phyloP scores from a whole-genome alignment of 495 filamentous ascomycete genomes.

The Neurospora sp. region DNA sequence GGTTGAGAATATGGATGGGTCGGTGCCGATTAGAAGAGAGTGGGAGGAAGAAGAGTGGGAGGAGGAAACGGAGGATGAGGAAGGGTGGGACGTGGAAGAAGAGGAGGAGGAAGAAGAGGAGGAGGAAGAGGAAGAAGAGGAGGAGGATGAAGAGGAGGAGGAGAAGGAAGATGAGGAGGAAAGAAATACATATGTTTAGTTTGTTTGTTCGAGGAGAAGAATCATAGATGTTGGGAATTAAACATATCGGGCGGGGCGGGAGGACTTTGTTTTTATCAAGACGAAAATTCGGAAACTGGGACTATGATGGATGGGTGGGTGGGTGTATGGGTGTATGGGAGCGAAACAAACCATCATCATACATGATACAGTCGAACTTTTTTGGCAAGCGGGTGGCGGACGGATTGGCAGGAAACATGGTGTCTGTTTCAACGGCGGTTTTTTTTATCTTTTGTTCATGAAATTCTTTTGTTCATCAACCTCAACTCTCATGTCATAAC shows the following conservation, averaged over 20 bases:
- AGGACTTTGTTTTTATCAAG: neutral
- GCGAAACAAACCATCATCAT: neutral
- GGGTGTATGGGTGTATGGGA: neutral
- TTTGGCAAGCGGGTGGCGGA: neutral
- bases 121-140: neutral
- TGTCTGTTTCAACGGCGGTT: too few relatives aligned
- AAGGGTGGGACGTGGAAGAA: neutral
- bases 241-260: neutral
- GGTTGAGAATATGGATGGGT: neutral
- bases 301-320: neutral
- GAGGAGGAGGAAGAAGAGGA: neutral
- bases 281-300: neutral
- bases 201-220: neutral
- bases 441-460: too few relatives aligned
- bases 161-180: neutral
- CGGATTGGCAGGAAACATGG: too few relatives aligned
- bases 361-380: neutral
- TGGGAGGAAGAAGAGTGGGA: neutral
- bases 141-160: neutral
- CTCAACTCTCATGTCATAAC: neutral
- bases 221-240: neutral
- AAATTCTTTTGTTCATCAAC: neutral
- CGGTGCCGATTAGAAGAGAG: neutral
- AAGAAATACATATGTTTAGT: neutral
- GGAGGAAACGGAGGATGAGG: neutral